Evolutionary conservation across 331 rosid species (phyloP), one percentile per base, ranked within the genome.

Genomic region (Stylosanthes scabra): DNA sequence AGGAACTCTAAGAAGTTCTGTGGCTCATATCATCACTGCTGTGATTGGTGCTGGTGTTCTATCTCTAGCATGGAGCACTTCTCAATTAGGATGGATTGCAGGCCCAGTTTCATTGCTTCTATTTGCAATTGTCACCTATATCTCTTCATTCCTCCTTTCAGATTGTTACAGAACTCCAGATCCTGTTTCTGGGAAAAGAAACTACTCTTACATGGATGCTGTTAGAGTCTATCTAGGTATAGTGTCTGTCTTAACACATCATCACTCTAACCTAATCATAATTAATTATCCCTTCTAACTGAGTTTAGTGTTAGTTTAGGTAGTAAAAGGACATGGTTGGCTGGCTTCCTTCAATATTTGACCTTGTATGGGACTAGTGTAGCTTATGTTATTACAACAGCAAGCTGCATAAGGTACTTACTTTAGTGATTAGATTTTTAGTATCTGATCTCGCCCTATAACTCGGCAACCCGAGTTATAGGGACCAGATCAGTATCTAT

Each of bases 1-100:
- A 65, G 83, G 83, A 63, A 88, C 85, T 56, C 29, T 80, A 40
- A 51, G 67, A 80, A 80, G 68, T 71, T 78, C 83, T 15, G 83
- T 80, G 66, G 87, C 93, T 66, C 91, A 88, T 71, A 88, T 88
- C 74, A 78, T 86, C n/a, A 82, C 91, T 39, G 93, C 87, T 50
- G 82, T 84, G 44, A 84, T 88, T 63, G 93, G 90, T 44, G 40
- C 89, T 64, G 89, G 93, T 14, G 87, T 88, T 63, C 70, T 88
- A 41, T 80, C 87, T 60, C 78, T 88, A 39, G 87, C 88, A 55
- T 88, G 93, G 93, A 86, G 88, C 25, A 74, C 80, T 71, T 27
- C 90, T 37, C 88, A 80, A 52, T 68, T 86, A 52, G 93, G 93
- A 68, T 88, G 87, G 84, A 80, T 88, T 63, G 93, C 80, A 31